These are phyloP conservation scores for Zoysia japonica DNA, from an alignment of 176 grass and related monocot species.

Conservation along the genomic window DNA sequence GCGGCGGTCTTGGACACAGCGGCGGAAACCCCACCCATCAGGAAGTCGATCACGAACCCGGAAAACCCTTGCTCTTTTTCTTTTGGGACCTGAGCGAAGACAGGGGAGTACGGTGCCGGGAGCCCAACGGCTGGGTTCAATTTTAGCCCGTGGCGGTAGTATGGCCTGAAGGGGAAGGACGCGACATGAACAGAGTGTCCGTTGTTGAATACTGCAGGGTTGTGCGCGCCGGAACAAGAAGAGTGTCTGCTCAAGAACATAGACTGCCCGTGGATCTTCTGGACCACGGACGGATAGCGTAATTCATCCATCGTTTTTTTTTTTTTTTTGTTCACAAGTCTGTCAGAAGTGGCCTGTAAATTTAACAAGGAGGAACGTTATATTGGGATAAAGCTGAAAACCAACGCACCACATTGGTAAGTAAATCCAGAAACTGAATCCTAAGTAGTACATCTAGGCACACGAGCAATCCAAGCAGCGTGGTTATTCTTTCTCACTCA, in stretches of 20 bases:
- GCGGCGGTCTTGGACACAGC: conserved; percentile 67
- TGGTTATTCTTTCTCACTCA: no score
- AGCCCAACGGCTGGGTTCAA: neutral
- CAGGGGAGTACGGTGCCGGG: conserved; percentile 22
- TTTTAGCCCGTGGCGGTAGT: neutral
- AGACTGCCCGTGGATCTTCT: conserved; percentile 50
- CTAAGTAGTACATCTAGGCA: no score
- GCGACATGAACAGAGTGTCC: conserved; percentile 8
- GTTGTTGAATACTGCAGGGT: conserved; percentile 36
- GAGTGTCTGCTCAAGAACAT: conserved; percentile 40
- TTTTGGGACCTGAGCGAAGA: conserved; percentile 50
- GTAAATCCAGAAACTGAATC: no score
- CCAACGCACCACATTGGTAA: no score
- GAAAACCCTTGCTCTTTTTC: conserved; percentile 48
- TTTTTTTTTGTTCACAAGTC: no score
- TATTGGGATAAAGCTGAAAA: no score
- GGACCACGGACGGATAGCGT: conserved; percentile 29
- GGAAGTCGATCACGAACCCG: conserved; percentile 60
- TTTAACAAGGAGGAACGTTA: no score
- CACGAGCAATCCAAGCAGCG: no score
- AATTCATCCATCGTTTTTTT: conserved; percentile 45
- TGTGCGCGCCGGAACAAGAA: conserved; percentile 26
- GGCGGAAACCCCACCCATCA: conserved; percentile 73
- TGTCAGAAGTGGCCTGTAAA: neutral
- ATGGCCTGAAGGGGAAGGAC: neutral